A percentile compares a stretch with the other conserved stretches of the same genome.
Evolutionary conservation across 768 basidiomycete genomes (phyloP).

Genomic region (Dacryopinax primogenitus): DNA sequence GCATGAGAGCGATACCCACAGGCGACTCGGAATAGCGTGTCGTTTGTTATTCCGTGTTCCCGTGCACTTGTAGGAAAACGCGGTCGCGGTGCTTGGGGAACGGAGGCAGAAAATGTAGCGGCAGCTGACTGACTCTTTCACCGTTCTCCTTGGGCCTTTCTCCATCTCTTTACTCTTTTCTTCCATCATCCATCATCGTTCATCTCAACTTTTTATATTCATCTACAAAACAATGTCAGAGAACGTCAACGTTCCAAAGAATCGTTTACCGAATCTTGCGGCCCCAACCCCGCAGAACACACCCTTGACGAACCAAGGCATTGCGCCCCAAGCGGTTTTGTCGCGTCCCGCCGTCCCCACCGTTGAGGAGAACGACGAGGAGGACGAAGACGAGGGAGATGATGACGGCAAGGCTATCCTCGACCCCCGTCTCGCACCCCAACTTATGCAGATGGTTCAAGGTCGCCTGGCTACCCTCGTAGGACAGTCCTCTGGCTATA

Average conservation of each 20-base stretch:
- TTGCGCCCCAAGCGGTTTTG: conserved; percentile 47
- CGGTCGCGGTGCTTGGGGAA: neutral
- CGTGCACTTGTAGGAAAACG: neutral
- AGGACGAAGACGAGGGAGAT: conserved; percentile 46
- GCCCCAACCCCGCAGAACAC: conserved; percentile 96
- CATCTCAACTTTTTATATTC: neutral
- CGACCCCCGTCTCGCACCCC: conserved; percentile 17
- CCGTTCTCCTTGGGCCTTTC: neutral
- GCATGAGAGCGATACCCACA: no score
- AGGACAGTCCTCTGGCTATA: conserved; percentile 87
- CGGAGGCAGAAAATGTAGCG: conserved; percentile 7
- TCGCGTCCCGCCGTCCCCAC: conserved; percentile 58
- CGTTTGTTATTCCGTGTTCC: no score
- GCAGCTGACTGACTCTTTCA: neutral
- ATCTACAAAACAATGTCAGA: neutral
- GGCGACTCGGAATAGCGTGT: no score
- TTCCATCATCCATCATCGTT: neutral
- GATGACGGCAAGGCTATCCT: conserved; percentile 32
- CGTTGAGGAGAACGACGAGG: conserved; percentile 70
- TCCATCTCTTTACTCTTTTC: neutral
- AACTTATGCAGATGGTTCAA: conserved; percentile 72
- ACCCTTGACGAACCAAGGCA: conserved; percentile 68
- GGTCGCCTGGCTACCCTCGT: conserved; percentile 72
- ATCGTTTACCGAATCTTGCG: conserved; percentile 17
- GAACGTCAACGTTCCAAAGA: conserved; percentile 8